Percentiles rank a stretch among this genome's conserved stretches.
These are phyloP conservation scores for Platismatia glauca DNA, from an alignment of 495 filamentous ascomycete species.

Conservation along the genomic window DNA sequence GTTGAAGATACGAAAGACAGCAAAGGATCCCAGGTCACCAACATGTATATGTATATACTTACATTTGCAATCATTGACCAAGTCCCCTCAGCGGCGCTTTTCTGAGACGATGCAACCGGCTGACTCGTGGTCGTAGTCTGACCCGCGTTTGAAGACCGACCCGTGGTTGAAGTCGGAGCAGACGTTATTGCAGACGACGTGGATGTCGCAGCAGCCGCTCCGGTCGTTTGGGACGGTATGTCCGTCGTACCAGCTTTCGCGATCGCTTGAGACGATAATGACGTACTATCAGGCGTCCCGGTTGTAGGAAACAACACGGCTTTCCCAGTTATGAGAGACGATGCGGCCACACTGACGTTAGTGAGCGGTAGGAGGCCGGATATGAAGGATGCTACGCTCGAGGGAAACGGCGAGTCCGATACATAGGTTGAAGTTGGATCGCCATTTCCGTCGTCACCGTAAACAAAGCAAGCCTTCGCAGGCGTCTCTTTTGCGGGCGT, in stretches of 20 bases:
- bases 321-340: constrained; percentile 3
- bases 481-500: constrained; percentile 1
- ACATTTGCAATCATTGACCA: background rate
- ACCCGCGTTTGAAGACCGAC: constrained; percentile 3
- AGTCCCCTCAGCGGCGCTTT: background rate
- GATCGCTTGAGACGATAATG: constrained; percentile 6
- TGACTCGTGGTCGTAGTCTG: constrained; percentile 9
- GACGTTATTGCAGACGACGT: background rate
- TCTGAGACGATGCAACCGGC: background rate
- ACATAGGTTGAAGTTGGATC: constrained; percentile 9
- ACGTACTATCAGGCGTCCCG: background rate
- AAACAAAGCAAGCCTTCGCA: constrained; percentile 7
- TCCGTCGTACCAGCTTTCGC: constrained; percentile 3
- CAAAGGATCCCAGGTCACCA: background rate
- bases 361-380: constrained; percentile 5
- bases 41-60: background rate
- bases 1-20: constrained; percentile 1
- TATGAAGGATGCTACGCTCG: constrained; percentile 7
- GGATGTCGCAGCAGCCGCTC: background rate
- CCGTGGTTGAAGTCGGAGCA: constrained; percentile 5
- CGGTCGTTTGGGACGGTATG: background rate
- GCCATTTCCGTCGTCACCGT: constrained; percentile 6
- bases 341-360: constrained; percentile 3
- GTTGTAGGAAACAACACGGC: background rate
- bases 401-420: constrained; percentile 2